Base-by-base conservation (phyloP, 345 rosid species). In the Pugionium cornutum region DNA sequence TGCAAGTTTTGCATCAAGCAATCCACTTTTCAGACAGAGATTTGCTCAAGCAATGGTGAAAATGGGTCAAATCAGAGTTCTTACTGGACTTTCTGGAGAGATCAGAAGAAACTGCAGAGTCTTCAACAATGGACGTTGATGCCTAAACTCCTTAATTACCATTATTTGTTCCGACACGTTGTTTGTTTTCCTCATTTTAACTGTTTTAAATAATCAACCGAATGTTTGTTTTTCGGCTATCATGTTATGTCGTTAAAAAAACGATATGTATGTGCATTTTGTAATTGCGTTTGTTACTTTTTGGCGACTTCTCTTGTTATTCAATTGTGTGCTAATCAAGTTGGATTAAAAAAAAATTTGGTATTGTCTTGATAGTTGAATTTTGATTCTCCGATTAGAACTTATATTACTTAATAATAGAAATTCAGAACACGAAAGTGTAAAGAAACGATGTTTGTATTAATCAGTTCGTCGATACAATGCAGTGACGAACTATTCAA, bases 11-110 rank as follows among this genome's bases (percentile, higher is more conserved):
- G 81, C 81, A 1, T 32, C 58, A 7, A 79, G 75, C 35, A 58
- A 45, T 25, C 1, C n/a, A 31, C 75, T 52, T 30, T 86, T 86
- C 27, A 50, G 50, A 61, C 11, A 29, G 37, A 66, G 84, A 44
- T 84, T 89, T 75, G 80, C 76, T 0, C 64, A 69, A 60, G 96
- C 83, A 1, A 83, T 89, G 81, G 75, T 83, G 75, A 89, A 80
- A 81, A 30, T 86, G 83, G 84, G 83, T 10, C 64, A 32, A 1
- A 73, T 83, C 7, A 57, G 61, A 5, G 89, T 82, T 65, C 84
- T 86, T 42, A 76, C 75, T 4, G 90, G 90, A 34, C 77, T 75
- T 2, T 80, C 72, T 10, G 96, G 96, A 26, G 81, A 86, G 66
- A 72, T 86, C 30, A 78, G 92, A 57, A 75, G 60, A 31, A 84